A percentile compares a stretch with the other conserved stretches of the same genome.
Evolutionary conservation across 345 rosid genomes (phyloP).

Genomic region (Pistacia integerrima): DNA sequence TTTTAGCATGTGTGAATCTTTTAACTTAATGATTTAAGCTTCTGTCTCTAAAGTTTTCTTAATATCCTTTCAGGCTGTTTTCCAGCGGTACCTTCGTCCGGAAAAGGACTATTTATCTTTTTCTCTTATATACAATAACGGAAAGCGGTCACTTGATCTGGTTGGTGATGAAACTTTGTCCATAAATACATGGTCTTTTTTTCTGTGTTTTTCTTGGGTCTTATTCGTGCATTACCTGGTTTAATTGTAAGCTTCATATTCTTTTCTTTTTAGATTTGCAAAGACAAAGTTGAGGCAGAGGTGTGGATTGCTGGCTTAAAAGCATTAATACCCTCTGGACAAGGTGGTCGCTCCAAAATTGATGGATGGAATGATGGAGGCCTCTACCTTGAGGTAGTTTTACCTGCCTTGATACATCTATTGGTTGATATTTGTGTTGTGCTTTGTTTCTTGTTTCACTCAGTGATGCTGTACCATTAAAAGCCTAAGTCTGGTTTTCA

Average conservation of each 20-base stretch:
- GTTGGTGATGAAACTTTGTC: constrained; percentile 46
- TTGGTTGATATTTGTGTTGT: not conserved
- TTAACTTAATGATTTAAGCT: not conserved
- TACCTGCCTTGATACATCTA: constrained; percentile 5
- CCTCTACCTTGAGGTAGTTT: constrained; percentile 76
- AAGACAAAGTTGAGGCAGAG: constrained; percentile 96
- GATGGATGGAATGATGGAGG: constrained; percentile 95
- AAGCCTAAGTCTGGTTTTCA: not conserved
- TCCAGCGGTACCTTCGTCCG: constrained; percentile 78
- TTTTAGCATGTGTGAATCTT: constrained; percentile 1
- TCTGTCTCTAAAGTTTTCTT: constrained; percentile 10
- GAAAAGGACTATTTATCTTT: constrained; percentile 90
- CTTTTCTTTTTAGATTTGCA: constrained; percentile 64
- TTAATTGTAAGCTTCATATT: constrained; percentile 19
- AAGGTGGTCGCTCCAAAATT: constrained; percentile 89
- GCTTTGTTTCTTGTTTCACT: not conserved
- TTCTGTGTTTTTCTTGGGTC: not conserved
- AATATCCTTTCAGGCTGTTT: constrained; percentile 66
- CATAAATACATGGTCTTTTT: constrained; percentile 1
- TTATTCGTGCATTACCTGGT: constrained; percentile 18
- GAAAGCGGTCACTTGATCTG: constrained; percentile 93
- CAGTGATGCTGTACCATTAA: not conserved
- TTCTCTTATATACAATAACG: constrained; percentile 82
- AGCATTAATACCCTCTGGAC: constrained; percentile 71
- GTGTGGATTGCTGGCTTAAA: constrained; percentile 88